Evolutionary conservation across 106 monocot genomes (phyloP).

Genomic region (Amphibolis antarctica): DNA sequence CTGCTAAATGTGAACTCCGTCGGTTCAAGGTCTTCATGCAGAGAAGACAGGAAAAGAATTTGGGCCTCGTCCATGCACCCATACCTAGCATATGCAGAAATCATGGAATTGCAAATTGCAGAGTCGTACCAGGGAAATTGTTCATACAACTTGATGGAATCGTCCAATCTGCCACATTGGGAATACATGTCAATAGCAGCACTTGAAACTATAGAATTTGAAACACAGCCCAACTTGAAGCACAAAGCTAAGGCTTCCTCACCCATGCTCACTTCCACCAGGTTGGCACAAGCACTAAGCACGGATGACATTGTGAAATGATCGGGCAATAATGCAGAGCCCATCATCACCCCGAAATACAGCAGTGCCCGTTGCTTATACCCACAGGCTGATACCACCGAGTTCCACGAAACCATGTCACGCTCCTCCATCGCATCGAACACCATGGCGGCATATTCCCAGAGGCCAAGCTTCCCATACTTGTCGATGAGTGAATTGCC

Average conservation of each 20-base stretch:
- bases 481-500: constrained; percentile 59
- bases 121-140: constrained; percentile 30
- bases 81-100: constrained; percentile 24
- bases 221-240: constrained; percentile 51
- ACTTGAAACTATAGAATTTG: constrained; percentile 70
- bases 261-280: constrained; percentile 36
- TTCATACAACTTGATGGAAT: constrained; percentile 40
- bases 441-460: constrained; percentile 25
- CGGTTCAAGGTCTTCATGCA: constrained; percentile 24
- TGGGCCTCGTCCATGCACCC: constrained; percentile 31
- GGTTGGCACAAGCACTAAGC: constrained; percentile 29
- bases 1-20: constrained; percentile 62
- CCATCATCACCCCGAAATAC: constrained; percentile 43
- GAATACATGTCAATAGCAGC: constrained; percentile 87
- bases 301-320: constrained; percentile 47
- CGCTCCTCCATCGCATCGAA: constrained; percentile 34
- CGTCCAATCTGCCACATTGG: constrained; percentile 57
- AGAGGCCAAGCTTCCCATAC: constrained; percentile 48
- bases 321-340: constrained; percentile 28
- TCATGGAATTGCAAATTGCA: constrained; percentile 30
- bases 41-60: constrained; percentile 25
- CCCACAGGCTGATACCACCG: constrained; percentile 37
- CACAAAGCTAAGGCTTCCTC: constrained; percentile 57
- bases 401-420: constrained; percentile 77
- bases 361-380: constrained; percentile 11